Percentiles rank a stretch among this genome's conserved stretches.
Evolutionary conservation across 2,329 filamentous ascomycete species (phyloP).

Genomic region (Fusarium camptoceras): DNA sequence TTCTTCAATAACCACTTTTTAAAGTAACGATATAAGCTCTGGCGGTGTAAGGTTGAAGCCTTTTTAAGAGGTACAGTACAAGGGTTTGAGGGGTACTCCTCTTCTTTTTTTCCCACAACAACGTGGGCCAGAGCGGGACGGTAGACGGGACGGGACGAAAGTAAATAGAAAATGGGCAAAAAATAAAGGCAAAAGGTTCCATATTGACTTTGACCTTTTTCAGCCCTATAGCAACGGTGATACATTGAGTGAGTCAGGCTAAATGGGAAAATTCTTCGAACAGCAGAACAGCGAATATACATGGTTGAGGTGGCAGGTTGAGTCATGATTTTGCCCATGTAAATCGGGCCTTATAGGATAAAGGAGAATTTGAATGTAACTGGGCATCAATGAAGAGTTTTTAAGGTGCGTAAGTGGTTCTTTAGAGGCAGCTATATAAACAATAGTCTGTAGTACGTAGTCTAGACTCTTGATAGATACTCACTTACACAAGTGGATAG

Average conservation of each 20-base stretch:
- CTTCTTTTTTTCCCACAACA: neutral
- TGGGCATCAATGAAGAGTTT: conserved; percentile 21
- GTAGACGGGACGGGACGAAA: conserved; percentile 14
- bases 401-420: conserved; percentile 11
- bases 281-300: conserved; percentile 1
- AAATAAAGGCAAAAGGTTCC: neutral
- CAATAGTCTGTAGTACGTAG: neutral
- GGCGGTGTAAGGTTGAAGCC: conserved; percentile 33
- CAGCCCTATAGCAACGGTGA: conserved; percentile 19
- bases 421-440: conserved; percentile 1
- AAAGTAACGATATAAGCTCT: conserved; percentile 19
- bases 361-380: neutral
- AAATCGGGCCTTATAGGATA: conserved; percentile 6
- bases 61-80: neutral
- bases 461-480: neutral
- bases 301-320: conserved; percentile 14
- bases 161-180: neutral
- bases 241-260: conserved; percentile 5
- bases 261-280: neutral
- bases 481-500: conserved; percentile 5
- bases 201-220: neutral
- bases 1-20: conserved; percentile 4
- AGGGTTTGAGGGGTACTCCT: neutral
- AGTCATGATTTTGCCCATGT: conserved; percentile 15
- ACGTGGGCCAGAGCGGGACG: conserved; percentile 24